phyloP scores from a whole-genome alignment of 2,329 filamentous ascomycete species.

The Magnaporthiopsis incrustans region DNA sequence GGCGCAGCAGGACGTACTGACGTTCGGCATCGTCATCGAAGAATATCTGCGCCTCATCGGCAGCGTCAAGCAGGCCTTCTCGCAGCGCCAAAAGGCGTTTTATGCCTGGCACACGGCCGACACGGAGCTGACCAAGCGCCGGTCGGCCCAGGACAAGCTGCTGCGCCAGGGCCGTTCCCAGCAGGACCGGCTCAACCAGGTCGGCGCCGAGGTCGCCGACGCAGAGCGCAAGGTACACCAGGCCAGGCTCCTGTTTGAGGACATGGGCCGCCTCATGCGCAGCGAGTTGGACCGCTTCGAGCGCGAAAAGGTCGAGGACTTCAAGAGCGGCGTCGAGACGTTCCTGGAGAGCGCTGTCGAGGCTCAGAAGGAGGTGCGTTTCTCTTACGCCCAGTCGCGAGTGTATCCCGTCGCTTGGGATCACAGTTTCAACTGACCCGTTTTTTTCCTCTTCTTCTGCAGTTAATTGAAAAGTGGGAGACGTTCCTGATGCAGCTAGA shows the following conservation, averaged over 20 bases:
- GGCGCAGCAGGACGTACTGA: slow-evolving; percentile 92
- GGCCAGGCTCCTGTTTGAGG: slow-evolving; percentile 82
- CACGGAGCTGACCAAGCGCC: slow-evolving; percentile 82
- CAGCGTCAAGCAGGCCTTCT: slow-evolving; percentile 87
- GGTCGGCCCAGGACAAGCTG: slow-evolving; percentile 86
- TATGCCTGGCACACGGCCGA: slow-evolving; percentile 91
- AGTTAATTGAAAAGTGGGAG: slow-evolving; percentile 87
- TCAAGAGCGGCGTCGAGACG: slow-evolving; percentile 96
- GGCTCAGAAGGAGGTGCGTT: slow-evolving; percentile 89
- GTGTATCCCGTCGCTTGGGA: no score
- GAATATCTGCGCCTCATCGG: slow-evolving; percentile 96
- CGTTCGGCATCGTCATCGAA: slow-evolving; percentile 93
- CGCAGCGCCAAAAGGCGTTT: slow-evolving; percentile 89
- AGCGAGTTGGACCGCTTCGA: slow-evolving; percentile 90
- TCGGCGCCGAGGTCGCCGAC: slow-evolving; percentile 88
- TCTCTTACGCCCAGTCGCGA: no score
- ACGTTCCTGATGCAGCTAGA: slow-evolving; percentile 96
- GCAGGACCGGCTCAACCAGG: slow-evolving; percentile 88
- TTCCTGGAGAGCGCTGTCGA: slow-evolving; percentile 96
- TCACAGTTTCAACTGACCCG: no score
- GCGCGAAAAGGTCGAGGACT: slow-evolving; percentile 96
- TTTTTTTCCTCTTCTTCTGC: slow-evolving; percentile 10
- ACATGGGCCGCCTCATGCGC: slow-evolving; percentile 93
- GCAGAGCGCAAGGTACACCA: slow-evolving; percentile 90
- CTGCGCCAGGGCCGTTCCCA: slow-evolving; percentile 90